Percentiles rank a stretch among this genome's conserved stretches.
Conservation (phyloP, 768 basidiomycete species). For the Lentinus tigrinus region DNA sequence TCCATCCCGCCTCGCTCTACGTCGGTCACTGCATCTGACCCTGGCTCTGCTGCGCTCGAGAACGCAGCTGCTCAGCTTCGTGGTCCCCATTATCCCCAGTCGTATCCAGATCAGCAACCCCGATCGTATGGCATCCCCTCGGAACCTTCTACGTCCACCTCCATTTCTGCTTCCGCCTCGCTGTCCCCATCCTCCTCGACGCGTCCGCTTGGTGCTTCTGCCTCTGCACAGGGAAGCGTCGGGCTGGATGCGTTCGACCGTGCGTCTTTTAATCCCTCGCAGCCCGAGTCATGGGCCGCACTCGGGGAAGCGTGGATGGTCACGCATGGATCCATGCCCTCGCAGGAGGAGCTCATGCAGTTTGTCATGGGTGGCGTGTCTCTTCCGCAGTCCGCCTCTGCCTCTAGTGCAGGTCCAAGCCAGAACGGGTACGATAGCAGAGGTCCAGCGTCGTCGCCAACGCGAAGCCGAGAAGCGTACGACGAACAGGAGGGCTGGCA, state of each 20-base stretch:
- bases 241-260: constrained; percentile 73
- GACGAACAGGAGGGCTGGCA: background rate
- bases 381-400: background rate
- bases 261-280: constrained; percentile 69
- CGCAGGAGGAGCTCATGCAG: constrained; percentile 76
- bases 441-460: background rate
- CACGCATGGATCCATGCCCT: constrained; percentile 65
- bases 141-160: background rate
- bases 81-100: background rate
- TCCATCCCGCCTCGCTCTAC: constrained; percentile 7
- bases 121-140: background rate
- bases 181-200: constrained; percentile 8
- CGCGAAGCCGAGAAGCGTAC: background rate
- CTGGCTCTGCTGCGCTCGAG: constrained; percentile 10
- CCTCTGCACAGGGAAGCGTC: background rate
- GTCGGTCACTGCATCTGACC: constrained; percentile 10
- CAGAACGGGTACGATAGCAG: background rate
- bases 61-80: background rate
- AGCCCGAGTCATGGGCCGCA: constrained; percentile 75
- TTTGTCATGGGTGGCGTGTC: constrained; percentile 45
- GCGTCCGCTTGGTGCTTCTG: background rate
- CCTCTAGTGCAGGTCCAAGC: background rate
- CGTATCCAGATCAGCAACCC: background rate
- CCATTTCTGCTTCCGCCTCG: background rate
- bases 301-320: constrained; percentile 77